phyloP scores from a whole-genome alignment of 306 rosid species.

The Quercus gilva region DNA sequence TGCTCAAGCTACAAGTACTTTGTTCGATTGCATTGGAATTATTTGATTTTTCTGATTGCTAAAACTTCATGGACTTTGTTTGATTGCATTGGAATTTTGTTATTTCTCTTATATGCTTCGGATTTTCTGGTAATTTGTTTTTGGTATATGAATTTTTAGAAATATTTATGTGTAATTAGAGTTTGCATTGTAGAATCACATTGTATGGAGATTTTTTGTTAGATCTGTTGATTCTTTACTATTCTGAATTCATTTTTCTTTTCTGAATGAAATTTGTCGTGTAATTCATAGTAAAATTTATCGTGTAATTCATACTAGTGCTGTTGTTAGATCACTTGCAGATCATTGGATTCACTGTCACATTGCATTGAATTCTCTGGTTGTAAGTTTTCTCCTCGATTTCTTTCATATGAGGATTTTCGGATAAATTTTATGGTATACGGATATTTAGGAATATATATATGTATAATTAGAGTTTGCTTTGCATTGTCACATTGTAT shows the following conservation, averaged over 20 bases:
- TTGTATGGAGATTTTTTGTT: neutral
- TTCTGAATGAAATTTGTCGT: neutral
- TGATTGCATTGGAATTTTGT: neutral
- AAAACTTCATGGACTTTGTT: neutral
- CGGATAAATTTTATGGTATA: too few relatives aligned
- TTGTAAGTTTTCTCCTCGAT: too few relatives aligned
- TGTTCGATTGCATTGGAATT: too few relatives aligned
- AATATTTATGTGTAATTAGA: neutral
- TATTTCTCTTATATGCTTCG: neutral
- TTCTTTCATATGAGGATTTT: too few relatives aligned
- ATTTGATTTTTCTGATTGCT: neutral
- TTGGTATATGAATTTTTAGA: neutral
- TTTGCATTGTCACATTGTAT: neutral
- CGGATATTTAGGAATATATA: too few relatives aligned
- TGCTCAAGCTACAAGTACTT: neutral
- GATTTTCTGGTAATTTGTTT: neutral
- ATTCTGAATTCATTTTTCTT: neutral
- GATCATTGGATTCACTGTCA: neutral
- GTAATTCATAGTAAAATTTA: neutral
- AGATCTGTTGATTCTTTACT: neutral
- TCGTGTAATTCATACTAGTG: neutral
- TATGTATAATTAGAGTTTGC: too few relatives aligned
- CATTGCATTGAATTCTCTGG: neutral
- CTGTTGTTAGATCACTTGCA: neutral
- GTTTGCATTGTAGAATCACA: neutral